Base-by-base conservation (phyloP, 495 filamentous ascomycete species). In the Diplogelasinospora grovesii region DNA sequence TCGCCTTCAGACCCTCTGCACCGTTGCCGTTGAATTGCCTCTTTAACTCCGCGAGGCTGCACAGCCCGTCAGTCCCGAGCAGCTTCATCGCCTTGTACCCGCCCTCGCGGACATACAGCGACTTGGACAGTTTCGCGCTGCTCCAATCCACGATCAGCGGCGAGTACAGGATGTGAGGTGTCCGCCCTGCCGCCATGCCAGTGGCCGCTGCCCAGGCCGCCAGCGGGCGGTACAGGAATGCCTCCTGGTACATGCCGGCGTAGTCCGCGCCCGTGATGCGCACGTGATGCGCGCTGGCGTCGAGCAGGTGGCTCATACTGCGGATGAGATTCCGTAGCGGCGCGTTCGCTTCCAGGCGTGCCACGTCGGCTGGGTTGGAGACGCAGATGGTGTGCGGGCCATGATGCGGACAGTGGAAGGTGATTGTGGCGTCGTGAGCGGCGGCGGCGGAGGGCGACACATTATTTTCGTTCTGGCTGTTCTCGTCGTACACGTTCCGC, bases 101-200 rank as follows among this genome's bases (percentile, higher is more conserved):
- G 20, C 40, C 50, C 28, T 55, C 29, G 3, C 48, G 28, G 21
- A 59, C 54, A 36, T 57, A 61, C 34, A 60, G 25, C 28, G 27
- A 46, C 43, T 60, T 60, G 15, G 54, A 63, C 37, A 63, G 42
- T 44, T 60, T 59, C 13, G 33, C 52, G 10, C 49, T 57, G 24
- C 54, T 50, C 54, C 57, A 63, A 47, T 63, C 57, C n/a, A 53
- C 30, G 18, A 60, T 43, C 30, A 61, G 36, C n/a, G 54, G 57
- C 16, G 59, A 46, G 36, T 54, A n/a, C n/a, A 59, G 13, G 47
- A 41, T 28, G 39, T 43, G 46, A 28, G 45, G 22, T 34, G 45
- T 36, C 5, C 28, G 5, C n/a, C 45, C 45, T 0, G 22, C 28
- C 13, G 40, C 41, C 19, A 37, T 29, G n/a, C 24, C 29, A 8